These are phyloP conservation scores for Paspalum notatum DNA, from an alignment of 176 grass and related monocot species.

Conservation along the genomic window DNA sequence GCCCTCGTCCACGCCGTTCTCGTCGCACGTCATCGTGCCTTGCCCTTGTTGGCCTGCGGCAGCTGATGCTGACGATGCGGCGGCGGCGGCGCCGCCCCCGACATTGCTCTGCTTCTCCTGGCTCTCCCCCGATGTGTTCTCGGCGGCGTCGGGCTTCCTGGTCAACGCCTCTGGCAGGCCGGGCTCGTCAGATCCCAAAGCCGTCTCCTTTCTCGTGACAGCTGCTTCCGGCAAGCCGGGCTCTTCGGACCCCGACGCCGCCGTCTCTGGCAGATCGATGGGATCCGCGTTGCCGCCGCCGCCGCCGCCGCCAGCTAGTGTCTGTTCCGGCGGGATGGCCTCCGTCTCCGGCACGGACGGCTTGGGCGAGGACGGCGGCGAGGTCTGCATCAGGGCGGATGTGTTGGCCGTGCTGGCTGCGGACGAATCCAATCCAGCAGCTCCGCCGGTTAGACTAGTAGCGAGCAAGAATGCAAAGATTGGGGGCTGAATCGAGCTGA, in stretches of 20 bases:
- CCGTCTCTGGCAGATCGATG: constrained; percentile 7
- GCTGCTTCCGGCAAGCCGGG: constrained; percentile 14
- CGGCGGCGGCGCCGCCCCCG: neutral
- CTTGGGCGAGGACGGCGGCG: constrained; percentile 20
- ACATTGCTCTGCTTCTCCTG: constrained; percentile 18
- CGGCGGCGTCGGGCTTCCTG: neutral
- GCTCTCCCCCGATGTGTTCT: neutral
- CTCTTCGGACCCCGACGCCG: neutral
- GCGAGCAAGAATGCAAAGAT: neutral
- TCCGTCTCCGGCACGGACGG: constrained; percentile 34
- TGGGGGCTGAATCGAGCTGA: neutral
- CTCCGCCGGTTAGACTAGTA: neutral
- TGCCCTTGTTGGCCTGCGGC: no score
- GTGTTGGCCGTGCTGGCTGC: constrained; percentile 53
- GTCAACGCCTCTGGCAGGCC: constrained; percentile 35
- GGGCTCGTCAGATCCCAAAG: constrained; percentile 10
- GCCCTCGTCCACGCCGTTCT: constrained; percentile 58
- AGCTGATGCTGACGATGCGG: neutral
- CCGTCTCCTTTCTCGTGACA: neutral
- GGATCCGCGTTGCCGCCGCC: neutral
- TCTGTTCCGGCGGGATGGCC: constrained; percentile 33
- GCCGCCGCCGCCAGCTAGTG: neutral
- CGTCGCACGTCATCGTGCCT: constrained; percentile 59
- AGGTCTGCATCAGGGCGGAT: constrained; percentile 44
- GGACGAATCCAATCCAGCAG: neutral